Evolutionary conservation across 306 rosid species (phyloP), one percentile per base, ranked within the genome.

Genomic region (Lathyrus aphaca): DNA sequence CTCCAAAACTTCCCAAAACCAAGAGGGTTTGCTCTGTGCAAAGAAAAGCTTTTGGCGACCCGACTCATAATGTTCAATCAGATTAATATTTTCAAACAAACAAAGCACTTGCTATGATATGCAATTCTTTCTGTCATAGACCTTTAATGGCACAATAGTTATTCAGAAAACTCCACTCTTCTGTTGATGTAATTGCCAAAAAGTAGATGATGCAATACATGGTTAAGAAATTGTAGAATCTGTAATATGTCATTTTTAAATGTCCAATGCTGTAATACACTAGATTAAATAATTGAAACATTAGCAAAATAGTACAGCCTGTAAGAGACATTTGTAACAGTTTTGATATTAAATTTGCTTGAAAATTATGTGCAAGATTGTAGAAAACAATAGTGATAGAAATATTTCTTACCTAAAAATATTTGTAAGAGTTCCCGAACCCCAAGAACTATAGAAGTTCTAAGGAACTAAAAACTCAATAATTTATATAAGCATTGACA

Each of bases 31-130:
- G 77, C 89, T 94, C 25, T 81, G 88, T 37, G 96, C 96, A 38
- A 88, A 84, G 87, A 95, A 83, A 79, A 87, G 97, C 11, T 55
- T 51, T 11, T 89, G 95, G 97, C 64, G 95, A 69, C 97, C 98
- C 7, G 71, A 68, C 10, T 53, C 66, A 23, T 64, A 64, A 13
- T 69, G 44, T 77, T 77, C 71, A 79, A 51, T 54, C 71, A 13
- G 61, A 44, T 60, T 64, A 37, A 17, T 53, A 7, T 64, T 62
- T 58, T 19, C 38, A 50, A 38, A 45, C 69, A 74, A 63, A 39
- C 68, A 67, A 37, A 50, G 78, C 79, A 38, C 49, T 21, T 57
- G 59, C 71, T 12, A 45, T 29, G 6, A 53, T 44, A 19, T 35
- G 42, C 50, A 56, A 12, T 48, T 50, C 25, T 10, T 29, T 66